Conservation (phyloP, 2,329 filamentous ascomycete species). For the Aspergillus flavus region DNA sequence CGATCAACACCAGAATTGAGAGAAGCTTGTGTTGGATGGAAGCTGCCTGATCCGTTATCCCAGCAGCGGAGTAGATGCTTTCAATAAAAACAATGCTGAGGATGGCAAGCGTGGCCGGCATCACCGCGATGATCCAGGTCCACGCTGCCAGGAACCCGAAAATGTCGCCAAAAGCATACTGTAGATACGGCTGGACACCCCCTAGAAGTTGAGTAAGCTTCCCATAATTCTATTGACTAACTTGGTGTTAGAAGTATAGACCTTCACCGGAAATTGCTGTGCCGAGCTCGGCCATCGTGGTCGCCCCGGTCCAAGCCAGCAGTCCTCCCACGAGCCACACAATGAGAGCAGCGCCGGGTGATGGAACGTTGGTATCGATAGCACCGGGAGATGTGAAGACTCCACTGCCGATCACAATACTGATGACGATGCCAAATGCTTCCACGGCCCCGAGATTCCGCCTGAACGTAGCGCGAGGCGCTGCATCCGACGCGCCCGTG, state of each 20-base stretch:
- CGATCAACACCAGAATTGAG: slow-evolving; percentile 14
- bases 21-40: slow-evolving; percentile 16
- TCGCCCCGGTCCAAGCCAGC: slow-evolving; percentile 21
- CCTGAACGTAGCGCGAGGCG: slow-evolving; percentile 10
- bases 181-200: slow-evolving; percentile 22
- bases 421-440: slow-evolving; percentile 23
- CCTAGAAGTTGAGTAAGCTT: not conserved
- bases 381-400: slow-evolving; percentile 21
- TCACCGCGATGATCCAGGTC: slow-evolving; percentile 24
- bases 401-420: slow-evolving; percentile 24
- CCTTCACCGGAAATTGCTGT: slow-evolving; percentile 23
- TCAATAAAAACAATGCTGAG: slow-evolving; percentile 23
- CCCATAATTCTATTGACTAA: too few relatives aligned
- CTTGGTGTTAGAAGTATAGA: not conserved
- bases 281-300: slow-evolving; percentile 22
- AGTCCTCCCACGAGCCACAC: slow-evolving; percentile 22
- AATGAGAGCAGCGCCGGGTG: slow-evolving; percentile 17
- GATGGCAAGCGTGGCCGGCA: slow-evolving; percentile 21
- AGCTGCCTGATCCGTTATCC: slow-evolving; percentile 12
- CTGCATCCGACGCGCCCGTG: not conserved
- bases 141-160: slow-evolving; percentile 22
- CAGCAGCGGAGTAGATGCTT: slow-evolving; percentile 19
- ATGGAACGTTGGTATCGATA: slow-evolving; percentile 23
- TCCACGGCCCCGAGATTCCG: slow-evolving; percentile 20
- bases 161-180: slow-evolving; percentile 22